phyloP scores from a whole-genome alignment of 2,329 filamentous ascomycete species.

The Elsinoe australis region DNA sequence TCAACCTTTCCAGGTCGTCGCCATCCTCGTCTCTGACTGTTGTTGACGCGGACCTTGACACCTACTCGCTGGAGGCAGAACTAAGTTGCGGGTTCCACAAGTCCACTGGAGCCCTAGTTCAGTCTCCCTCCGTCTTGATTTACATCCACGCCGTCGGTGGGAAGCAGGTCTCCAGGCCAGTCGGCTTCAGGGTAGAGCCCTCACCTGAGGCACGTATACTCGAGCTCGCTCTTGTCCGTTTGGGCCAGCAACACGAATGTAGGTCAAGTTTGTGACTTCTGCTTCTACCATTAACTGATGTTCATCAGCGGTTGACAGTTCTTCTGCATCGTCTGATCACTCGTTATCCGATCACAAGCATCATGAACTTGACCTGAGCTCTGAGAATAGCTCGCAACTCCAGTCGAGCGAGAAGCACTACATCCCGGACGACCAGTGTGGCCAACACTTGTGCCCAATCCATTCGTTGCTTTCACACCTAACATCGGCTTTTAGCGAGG shows the following conservation, averaged over 20 bases:
- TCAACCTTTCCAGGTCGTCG: neutral
- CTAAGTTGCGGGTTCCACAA: constrained; percentile 6
- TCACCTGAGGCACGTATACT: constrained; percentile 1
- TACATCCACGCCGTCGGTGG: neutral
- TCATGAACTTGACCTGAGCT: too few species aligned
- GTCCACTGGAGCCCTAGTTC: neutral
- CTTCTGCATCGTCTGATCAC: too few species aligned
- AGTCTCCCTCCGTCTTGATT: neutral
- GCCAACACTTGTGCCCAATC: neutral
- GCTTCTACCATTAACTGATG: too few species aligned
- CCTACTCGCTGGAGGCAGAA: neutral
- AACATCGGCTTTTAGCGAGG: neutral
- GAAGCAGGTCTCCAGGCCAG: neutral
- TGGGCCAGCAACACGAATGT: too few species aligned
- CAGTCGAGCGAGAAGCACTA: too few species aligned
- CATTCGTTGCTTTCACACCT: neutral
- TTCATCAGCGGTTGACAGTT: too few species aligned
- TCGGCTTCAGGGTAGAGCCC: constrained; percentile 8
- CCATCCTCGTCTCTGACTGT: neutral
- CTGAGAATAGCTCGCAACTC: neutral
- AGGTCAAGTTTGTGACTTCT: too few species aligned
- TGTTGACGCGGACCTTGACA: neutral
- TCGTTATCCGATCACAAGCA: too few species aligned
- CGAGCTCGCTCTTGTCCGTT: constrained; percentile 18
- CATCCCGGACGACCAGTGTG: too few species aligned